Conservation (phyloP, 352 stramenopile genomes). For the Phytophthora megakarya region DNA sequence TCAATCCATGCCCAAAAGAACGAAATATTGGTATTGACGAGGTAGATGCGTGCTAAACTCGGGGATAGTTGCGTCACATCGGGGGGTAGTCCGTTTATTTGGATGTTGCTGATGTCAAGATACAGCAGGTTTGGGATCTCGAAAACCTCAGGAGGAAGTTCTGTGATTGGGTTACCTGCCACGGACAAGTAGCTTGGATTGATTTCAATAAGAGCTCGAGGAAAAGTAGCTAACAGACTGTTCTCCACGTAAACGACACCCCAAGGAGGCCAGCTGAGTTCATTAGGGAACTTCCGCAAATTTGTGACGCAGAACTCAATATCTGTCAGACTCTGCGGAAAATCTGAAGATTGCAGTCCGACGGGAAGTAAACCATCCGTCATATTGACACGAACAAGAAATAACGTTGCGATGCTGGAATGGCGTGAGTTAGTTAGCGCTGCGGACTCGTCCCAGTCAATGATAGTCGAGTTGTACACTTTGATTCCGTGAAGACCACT, state of each 20-base stretch:
- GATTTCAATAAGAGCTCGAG: slow-evolving; percentile 16
- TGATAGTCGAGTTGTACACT: slow-evolving; percentile 44
- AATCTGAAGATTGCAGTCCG: slow-evolving; percentile 34
- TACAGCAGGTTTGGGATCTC: background rate
- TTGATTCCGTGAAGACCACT: slow-evolving; percentile 36
- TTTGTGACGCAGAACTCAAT: slow-evolving; percentile 48
- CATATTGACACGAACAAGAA: slow-evolving; percentile 42
- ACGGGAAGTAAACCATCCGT: slow-evolving; percentile 32
- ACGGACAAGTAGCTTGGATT: slow-evolving; percentile 27
- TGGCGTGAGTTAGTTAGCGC: slow-evolving; percentile 27
- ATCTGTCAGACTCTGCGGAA: slow-evolving; percentile 34
- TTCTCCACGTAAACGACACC: slow-evolving; percentile 26
- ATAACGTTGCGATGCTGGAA: slow-evolving; percentile 28
- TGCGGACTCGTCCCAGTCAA: slow-evolving; percentile 27
- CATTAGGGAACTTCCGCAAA: slow-evolving; percentile 26
- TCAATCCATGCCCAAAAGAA: slow-evolving; percentile 26
- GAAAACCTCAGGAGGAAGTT: slow-evolving; percentile 25
- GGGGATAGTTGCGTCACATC: slow-evolving; percentile 13
- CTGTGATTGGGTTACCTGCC: slow-evolving; percentile 25
- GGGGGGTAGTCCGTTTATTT: slow-evolving; percentile 10
- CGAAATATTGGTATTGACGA: slow-evolving; percentile 13
- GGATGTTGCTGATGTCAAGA: slow-evolving; percentile 13
- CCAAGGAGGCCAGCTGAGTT: slow-evolving; percentile 39
- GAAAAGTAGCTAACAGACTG: slow-evolving; percentile 17
- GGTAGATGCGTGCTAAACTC: background rate